Evolutionary conservation across 257 asterid species (phyloP).

Genomic region (Plantago ovata): DNA sequence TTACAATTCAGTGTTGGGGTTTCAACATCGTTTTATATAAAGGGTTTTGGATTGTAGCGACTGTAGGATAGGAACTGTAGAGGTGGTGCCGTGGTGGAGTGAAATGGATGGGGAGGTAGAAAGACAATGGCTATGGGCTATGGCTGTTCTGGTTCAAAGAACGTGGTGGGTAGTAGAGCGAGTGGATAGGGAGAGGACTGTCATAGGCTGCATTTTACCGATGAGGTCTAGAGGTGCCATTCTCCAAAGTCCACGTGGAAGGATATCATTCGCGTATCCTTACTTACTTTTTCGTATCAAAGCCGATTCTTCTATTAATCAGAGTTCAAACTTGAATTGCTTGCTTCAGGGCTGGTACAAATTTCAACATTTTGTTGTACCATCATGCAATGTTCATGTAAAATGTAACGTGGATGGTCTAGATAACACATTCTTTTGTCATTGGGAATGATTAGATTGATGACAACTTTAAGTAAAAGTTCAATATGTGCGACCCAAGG

Average conservation of each 20-base stretch:
- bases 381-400: no score
- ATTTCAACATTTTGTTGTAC: no score
- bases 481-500: no score
- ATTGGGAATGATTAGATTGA: no score
- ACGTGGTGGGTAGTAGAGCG: neutral
- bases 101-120: neutral
- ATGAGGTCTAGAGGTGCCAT: neutral
- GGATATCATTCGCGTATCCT: neutral
- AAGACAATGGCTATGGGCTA: no score
- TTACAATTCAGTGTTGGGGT: neutral
- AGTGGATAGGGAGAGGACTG: neutral
- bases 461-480: no score
- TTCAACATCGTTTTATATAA: neutral
- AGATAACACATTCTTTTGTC: no score
- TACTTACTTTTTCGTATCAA: neutral
- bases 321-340: no score
- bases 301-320: no score
- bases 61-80: neutral
- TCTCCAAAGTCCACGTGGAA: neutral
- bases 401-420: no score
- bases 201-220: neutral
- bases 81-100: neutral
- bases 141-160: constrained; percentile 3
- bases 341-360: no score
- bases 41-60: neutral